Percentiles rank a stretch among this genome's conserved stretches.
Conservation (phyloP, 1,284 basidiomycete species). For the Lignosus rhinocerotis region DNA sequence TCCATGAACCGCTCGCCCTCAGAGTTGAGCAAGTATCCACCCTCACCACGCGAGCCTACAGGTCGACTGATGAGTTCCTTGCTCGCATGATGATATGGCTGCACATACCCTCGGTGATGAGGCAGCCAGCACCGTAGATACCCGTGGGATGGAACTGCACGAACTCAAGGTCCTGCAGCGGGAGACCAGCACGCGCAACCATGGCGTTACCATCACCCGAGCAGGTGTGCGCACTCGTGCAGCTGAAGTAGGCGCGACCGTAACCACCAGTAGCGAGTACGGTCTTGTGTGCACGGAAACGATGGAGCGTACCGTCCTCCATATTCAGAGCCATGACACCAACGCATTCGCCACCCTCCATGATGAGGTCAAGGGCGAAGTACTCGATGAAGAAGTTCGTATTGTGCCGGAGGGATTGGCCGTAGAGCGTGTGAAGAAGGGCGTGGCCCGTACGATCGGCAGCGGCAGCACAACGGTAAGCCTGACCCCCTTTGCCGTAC, state of each 20-base stretch:
- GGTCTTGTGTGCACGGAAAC: slow-evolving; percentile 98
- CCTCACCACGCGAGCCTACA: slow-evolving; percentile 95
- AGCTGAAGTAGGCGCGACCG: slow-evolving; percentile 98
- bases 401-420: slow-evolving; percentile 98
- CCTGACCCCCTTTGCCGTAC: slow-evolving; percentile 98
- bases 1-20: slow-evolving; percentile 99
- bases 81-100: not conserved
- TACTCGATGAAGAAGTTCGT: slow-evolving; percentile 99
- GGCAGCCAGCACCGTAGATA: slow-evolving; percentile 98
- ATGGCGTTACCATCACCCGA: slow-evolving; percentile 99
- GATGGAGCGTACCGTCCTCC: slow-evolving; percentile 99
- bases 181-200: slow-evolving; percentile 96
- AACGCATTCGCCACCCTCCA: slow-evolving; percentile 99
- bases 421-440: slow-evolving; percentile 97
- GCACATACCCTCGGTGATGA: slow-evolving; percentile 89
- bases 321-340: slow-evolving; percentile 99
- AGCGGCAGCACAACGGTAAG: slow-evolving; percentile 98
- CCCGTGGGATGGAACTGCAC: slow-evolving; percentile 99
- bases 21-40: slow-evolving; percentile 98
- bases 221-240: slow-evolving; percentile 98
- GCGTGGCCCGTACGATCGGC: slow-evolving; percentile 99
- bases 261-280: slow-evolving; percentile 99
- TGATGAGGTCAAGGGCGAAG: slow-evolving; percentile 97
- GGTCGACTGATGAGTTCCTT: not conserved
- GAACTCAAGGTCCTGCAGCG: slow-evolving; percentile 97